Conservation (phyloP, 1,284 basidiomycete species). For the Tetrapyrgos nigripes region DNA sequence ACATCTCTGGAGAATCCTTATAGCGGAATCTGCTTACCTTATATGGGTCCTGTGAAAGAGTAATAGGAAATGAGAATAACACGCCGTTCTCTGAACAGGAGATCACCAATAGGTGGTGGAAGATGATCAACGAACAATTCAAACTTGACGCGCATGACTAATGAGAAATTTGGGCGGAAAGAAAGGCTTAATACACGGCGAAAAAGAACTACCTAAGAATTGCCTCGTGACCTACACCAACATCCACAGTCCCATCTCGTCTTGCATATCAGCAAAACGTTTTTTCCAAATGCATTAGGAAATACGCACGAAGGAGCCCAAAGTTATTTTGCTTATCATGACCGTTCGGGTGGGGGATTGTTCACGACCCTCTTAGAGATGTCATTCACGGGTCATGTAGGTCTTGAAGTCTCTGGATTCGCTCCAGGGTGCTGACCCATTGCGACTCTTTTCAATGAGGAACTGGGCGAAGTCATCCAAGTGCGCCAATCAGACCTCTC, state of each 20-base stretch:
- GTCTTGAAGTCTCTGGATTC: conserved; percentile 74
- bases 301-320: conserved; percentile 65
- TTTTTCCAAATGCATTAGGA: conserved; percentile 84
- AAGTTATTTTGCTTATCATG: conserved; percentile 94
- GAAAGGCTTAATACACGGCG: too few species aligned
- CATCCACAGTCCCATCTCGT: too few species aligned
- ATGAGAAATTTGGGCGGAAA: too few species aligned
- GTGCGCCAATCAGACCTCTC: conserved; percentile 70
- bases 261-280: too few species aligned
- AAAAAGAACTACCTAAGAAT: too few species aligned
- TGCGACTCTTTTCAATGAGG: conserved; percentile 92
- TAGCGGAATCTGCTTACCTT: too few species aligned
- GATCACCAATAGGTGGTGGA: conserved; percentile 11
- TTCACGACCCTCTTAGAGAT: conserved; percentile 95
- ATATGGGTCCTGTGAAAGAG: conserved; percentile 23
- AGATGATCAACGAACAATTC: conserved; percentile 1
- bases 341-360: conserved; percentile 96
- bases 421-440: conserved; percentile 56
- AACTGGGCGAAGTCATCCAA: conserved; percentile 94
- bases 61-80: conserved; percentile 16
- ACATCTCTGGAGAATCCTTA: too few species aligned
- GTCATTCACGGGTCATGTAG: conserved; percentile 92
- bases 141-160: too few species aligned
- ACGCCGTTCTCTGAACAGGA: conserved; percentile 17
- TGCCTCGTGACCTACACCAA: too few species aligned